These are phyloP conservation scores for Aspergillus baeticus DNA, from an alignment of 495 filamentous ascomycete genomes.

Conservation along the genomic window DNA sequence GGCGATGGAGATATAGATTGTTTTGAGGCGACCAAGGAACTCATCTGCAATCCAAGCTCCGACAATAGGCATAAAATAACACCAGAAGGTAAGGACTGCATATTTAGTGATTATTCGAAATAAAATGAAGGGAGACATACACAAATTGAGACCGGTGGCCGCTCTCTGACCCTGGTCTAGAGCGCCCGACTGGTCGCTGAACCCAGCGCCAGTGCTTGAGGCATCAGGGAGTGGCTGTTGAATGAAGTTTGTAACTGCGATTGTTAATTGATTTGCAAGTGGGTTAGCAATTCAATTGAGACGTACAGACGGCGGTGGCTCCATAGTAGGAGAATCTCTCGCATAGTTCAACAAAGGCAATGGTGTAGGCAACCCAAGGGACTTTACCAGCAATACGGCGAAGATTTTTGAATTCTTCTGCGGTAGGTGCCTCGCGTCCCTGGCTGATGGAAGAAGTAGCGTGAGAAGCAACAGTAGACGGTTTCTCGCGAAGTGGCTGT, in stretches of 20 bases:
- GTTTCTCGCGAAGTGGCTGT: neutral
- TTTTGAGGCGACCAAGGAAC: conserved; percentile 69
- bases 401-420: conserved; percentile 57
- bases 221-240: conserved; percentile 59
- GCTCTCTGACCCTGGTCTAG: conserved; percentile 65
- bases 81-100: conserved; percentile 68
- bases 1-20: conserved; percentile 57
- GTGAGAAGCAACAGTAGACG: neutral
- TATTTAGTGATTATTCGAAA: neutral
- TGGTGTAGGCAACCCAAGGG: conserved; percentile 61
- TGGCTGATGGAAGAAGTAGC: neutral
- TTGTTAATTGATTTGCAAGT: too few species aligned
- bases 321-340: conserved; percentile 81
- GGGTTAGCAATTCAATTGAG: neutral
- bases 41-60: conserved; percentile 73
- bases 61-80: conserved; percentile 65
- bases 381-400: conserved; percentile 65
- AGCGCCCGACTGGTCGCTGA: conserved; percentile 59
- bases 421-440: conserved; percentile 45
- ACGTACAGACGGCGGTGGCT: conserved; percentile 66
- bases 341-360: conserved; percentile 72
- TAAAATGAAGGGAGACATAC: conserved; percentile 22
- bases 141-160: conserved; percentile 58
- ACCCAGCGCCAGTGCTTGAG: conserved; percentile 60
- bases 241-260: conserved; percentile 61